Conservation (phyloP, 2,329 filamentous ascomycete species). For the Tolypocladium sp. region DNA sequence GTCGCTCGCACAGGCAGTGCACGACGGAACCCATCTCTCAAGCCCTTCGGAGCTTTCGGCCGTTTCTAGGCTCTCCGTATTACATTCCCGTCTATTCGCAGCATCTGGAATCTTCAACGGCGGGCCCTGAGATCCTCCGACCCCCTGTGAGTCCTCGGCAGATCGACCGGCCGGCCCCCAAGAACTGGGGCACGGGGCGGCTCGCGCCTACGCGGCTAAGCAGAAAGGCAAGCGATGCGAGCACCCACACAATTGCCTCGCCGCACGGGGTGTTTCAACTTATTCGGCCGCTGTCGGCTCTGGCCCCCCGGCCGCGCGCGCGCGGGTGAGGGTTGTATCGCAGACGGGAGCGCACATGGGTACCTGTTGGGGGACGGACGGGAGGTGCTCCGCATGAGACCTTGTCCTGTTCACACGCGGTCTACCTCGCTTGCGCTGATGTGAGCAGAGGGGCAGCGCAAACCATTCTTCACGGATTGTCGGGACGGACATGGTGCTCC, state of each 20-base stretch:
- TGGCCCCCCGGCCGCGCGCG: background rate
- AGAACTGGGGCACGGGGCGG: background rate
- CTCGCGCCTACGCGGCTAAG: background rate
- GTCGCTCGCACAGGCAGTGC: background rate
- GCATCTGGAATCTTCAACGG: background rate
- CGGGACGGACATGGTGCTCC: background rate
- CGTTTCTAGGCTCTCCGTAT: background rate
- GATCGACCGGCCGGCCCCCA: background rate
- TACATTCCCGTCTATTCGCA: background rate
- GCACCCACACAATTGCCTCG: background rate
- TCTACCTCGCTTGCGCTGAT: background rate
- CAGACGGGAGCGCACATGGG: conserved; percentile 4
- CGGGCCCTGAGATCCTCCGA: background rate
- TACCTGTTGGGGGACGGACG: background rate
- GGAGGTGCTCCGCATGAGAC: background rate
- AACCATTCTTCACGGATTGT: background rate
- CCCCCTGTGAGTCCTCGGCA: background rate
- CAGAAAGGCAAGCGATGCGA: background rate
- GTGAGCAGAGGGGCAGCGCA: background rate
- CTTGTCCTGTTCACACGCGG: background rate
- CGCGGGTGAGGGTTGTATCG: conserved; percentile 1
- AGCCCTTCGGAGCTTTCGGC: background rate
- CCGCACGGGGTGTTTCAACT: background rate
- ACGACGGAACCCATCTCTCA: background rate
- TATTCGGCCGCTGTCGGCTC: background rate